phyloP scores from a whole-genome alignment of 768 basidiomycete genomes.

The Lentinula raphanica region DNA sequence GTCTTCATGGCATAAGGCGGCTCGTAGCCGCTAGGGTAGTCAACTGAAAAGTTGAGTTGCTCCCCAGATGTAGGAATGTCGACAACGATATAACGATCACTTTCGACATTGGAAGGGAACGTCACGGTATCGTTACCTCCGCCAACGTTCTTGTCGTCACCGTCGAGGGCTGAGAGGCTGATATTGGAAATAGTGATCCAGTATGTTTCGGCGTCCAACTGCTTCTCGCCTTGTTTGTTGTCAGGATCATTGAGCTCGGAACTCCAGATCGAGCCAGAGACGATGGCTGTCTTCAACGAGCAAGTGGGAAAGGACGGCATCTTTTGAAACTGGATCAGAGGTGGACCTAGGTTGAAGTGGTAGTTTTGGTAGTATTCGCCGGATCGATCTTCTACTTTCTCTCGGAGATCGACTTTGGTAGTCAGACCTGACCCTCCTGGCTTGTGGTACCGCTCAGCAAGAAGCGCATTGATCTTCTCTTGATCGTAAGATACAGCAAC shows the following conservation, averaged over 20 bases:
- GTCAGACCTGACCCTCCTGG: background rate
- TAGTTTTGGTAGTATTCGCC: background rate
- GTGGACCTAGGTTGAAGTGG: background rate
- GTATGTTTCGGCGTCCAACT: background rate
- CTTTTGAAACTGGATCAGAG: background rate
- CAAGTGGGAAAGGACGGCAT: background rate
- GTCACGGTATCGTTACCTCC: background rate
- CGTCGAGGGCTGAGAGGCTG: background rate
- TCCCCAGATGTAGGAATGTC: background rate
- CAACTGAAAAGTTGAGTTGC: background rate
- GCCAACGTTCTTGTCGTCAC: background rate
- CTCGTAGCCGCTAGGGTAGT: background rate
- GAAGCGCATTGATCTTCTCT: background rate
- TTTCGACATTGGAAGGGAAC: background rate
- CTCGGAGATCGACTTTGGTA: background rate
- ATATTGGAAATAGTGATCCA: constrained; percentile 1
- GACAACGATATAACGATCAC: background rate
- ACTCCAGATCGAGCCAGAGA: background rate
- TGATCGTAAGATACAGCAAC: background rate
- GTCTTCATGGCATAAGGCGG: background rate
- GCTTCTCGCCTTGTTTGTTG: background rate
- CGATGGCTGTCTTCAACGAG: background rate
- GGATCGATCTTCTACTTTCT: background rate
- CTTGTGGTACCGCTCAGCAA: background rate
- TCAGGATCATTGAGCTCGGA: background rate